These are phyloP conservation scores for Wickerhamomyces rabaulensis DNA, from an alignment of 805 yeast species.

Conservation along the genomic window DNA sequence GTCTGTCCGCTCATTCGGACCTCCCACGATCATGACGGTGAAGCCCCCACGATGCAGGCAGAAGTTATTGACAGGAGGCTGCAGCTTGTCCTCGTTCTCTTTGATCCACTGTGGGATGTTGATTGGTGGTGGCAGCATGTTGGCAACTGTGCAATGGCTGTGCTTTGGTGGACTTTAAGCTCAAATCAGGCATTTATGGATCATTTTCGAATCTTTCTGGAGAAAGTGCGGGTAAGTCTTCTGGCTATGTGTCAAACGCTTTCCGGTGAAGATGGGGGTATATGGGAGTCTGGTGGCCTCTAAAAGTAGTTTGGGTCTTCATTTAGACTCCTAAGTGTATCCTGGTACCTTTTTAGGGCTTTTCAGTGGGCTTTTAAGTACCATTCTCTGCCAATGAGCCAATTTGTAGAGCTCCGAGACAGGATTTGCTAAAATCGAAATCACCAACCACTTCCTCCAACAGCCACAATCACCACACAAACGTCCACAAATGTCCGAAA, in stretches of 20 bases:
- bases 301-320: too few species aligned
- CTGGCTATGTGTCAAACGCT: background rate
- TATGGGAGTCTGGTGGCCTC: too few species aligned
- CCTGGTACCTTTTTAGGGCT: too few species aligned
- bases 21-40: slow-evolving; percentile 94
- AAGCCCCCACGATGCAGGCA: slow-evolving; percentile 90
- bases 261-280: too few species aligned
- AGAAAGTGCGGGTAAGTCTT: background rate
- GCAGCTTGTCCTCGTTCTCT: slow-evolving; percentile 67
- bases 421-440: background rate
- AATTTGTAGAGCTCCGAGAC: too few species aligned
- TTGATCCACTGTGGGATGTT: slow-evolving; percentile 76
- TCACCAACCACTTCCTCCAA: background rate
- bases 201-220: background rate
- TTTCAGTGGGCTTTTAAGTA: too few species aligned
- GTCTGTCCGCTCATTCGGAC: slow-evolving; percentile 91
- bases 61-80: slow-evolving; percentile 90
- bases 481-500: background rate
- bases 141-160: background rate
- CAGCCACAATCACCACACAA: background rate
- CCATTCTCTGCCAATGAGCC: too few species aligned
- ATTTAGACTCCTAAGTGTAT: too few species aligned
- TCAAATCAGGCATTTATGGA: too few species aligned
- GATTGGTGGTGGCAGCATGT: slow-evolving; percentile 53
- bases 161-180: background rate